Conservation (phyloP, 2,329 filamentous ascomycete genomes). For the Xylogone sp. region DNA sequence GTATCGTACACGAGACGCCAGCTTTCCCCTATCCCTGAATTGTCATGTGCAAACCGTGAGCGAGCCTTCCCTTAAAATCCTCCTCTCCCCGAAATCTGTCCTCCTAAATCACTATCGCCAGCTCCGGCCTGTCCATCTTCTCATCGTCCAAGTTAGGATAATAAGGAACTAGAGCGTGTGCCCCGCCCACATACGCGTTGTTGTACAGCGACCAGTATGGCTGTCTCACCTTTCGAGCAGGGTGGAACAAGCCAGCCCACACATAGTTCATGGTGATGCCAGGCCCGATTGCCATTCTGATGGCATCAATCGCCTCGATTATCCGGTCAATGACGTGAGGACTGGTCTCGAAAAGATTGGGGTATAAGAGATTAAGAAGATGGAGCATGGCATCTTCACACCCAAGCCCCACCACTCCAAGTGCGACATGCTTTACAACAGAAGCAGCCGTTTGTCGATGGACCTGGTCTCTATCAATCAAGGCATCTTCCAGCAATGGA, state of each 20-base stretch:
- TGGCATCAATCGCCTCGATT: slow-evolving; percentile 94
- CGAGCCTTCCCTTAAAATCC: slow-evolving; percentile 1
- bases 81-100: background rate
- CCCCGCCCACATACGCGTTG: slow-evolving; percentile 89
- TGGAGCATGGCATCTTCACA: slow-evolving; percentile 99
- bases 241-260: slow-evolving; percentile 96
- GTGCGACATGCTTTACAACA: slow-evolving; percentile 95
- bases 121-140: slow-evolving; percentile 71
- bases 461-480: slow-evolving; percentile 97
- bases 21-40: background rate
- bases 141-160: slow-evolving; percentile 86
- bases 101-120: slow-evolving; percentile 73
- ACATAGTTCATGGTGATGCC: slow-evolving; percentile 96
- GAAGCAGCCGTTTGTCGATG: slow-evolving; percentile 94
- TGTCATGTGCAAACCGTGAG: background rate
- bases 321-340: slow-evolving; percentile 98
- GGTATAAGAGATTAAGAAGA: slow-evolving; percentile 91
- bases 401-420: slow-evolving; percentile 94
- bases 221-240: slow-evolving; percentile 86
- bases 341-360: slow-evolving; percentile 95
- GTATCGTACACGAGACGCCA: background rate
- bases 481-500: slow-evolving; percentile 89
- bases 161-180: slow-evolving; percentile 94
- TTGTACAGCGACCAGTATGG: slow-evolving; percentile 91
- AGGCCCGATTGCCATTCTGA: slow-evolving; percentile 88